Evolutionary conservation across 768 basidiomycete genomes (phyloP), one percentile per base, ranked within the genome.

Genomic region (Phlegmacium glaucopus): DNA sequence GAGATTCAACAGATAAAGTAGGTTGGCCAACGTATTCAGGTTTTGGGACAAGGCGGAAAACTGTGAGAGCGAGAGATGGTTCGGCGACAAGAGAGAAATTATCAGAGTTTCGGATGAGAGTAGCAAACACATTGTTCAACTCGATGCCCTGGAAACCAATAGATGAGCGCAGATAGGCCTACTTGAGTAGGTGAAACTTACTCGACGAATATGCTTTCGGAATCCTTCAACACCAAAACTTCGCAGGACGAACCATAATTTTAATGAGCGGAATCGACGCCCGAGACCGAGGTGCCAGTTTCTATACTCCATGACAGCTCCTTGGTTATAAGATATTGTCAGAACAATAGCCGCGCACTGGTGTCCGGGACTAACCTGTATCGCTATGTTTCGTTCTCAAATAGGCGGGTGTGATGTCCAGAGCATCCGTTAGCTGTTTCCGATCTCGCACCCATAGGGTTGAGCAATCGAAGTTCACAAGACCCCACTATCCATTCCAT

Each of bases 191-290:
- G 38, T 40, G 34, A 32, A 38, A 64, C 76, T 44, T 53, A 83
- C 85, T 57, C 72, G 74, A 52, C 84, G 79, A 36, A 95, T 85
- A 60, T 95, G 83, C 11, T 66, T 71, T 50, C 80, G 82, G 70
- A 94, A 94, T 1, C 94, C 93, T 40, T 83, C 69, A 10, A 80
- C 76, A 6, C 94, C 93, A 54, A 77, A 94, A 51, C 86, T 85
- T 11, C 93, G 78, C 39, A 96, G 68, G 18, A 94, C 88, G 61
- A 96, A 96, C 91, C 91, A 95, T 6, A 96, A 54, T 62, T 96
- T 96, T 52, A 95, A 73, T 17, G 90, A 87, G 29, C 94, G 78
- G 76, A 95, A 96, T 36, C 89, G 80, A n/a, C 92, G 78, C 10
- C 91, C 91, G 4, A 95, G 80, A 6, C 76, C 75, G 17, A 91